Evolutionary conservation across 208 protist species (phyloP), one percentile per base, ranked within the genome.

Genomic region (Spironucleus salmonicida): DNA sequence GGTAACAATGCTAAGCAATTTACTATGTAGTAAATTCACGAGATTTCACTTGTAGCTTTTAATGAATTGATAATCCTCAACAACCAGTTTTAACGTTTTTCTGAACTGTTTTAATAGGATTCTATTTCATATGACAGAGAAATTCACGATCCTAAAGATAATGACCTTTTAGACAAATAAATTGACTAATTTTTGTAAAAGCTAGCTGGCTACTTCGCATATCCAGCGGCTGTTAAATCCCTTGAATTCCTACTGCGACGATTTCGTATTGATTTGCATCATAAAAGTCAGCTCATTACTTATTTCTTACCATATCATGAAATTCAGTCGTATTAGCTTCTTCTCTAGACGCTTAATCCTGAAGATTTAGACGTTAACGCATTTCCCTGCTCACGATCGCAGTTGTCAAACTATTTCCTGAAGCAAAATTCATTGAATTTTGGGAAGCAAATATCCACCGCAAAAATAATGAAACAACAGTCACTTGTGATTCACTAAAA

Each of bases 281-380:
- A 15, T 15, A 15, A 7, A 2, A 35, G 45, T 9, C 11, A 71
- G 64, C 64, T 71, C 38, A 15, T 71, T 11, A 23, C 9, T n/a
- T n/a, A 29, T 35, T 71, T 71, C 9, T 38, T 71, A 15, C 64
- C 64, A 7, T 71, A 71, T 42, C 64, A 71, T n/a, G 64, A 71
- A 4, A 11, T 38, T n/a, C n/a, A n/a, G n/a, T n/a, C n/a, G n/a
- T n/a, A n/a, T n/a, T n/a, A n/a, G n/a, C n/a, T n/a, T n/a, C n/a
- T n/a, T n/a, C n/a, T n/a, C n/a, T n/a, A n/a, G n/a, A n/a, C n/a
- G n/a, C n/a, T n/a, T n/a, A n/a, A n/a, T n/a, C n/a, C n/a, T n/a
- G n/a, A n/a, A n/a, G n/a, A n/a, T n/a, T n/a, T n/a, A n/a, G n/a
- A n/a, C n/a, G n/a, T n/a, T n/a, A n/a, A n/a, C n/a, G n/a, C n/a